phyloP scores from a whole-genome alignment of 768 basidiomycete species.

The Trametes meyenii region DNA sequence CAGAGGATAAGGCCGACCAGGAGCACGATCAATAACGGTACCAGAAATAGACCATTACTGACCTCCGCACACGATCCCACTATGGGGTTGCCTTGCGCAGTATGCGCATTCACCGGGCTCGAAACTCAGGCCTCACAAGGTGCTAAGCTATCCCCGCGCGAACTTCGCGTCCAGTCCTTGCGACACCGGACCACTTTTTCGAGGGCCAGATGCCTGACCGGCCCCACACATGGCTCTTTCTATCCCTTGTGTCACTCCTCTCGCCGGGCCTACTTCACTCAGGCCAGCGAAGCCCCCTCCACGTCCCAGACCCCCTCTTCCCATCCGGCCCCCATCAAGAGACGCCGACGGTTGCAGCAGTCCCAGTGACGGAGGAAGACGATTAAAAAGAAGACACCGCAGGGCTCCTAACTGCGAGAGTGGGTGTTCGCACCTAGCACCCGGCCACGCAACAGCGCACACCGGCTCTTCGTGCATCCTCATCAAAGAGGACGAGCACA shows the following conservation, averaged over 20 bases:
- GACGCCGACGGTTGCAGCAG: neutral
- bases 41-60: too few relatives aligned
- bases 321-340: neutral
- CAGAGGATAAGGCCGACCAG: too few relatives aligned
- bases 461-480: constrained; percentile 10
- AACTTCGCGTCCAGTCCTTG: constrained; percentile 58
- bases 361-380: constrained; percentile 21
- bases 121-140: too few relatives aligned
- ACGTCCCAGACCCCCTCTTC: neutral
- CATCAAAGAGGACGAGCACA: constrained; percentile 28
- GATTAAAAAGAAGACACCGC: constrained; percentile 39
- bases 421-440: constrained; percentile 27
- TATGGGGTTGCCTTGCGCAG: too few relatives aligned
- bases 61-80: too few relatives aligned
- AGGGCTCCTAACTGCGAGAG: constrained; percentile 36
- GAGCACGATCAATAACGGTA: too few relatives aligned
- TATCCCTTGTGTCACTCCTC: constrained; percentile 26
- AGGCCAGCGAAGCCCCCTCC: neutral
- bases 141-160: constrained; percentile 70
- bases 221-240: constrained; percentile 34
- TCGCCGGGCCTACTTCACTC: constrained; percentile 17
- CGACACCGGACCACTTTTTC: constrained; percentile 50
- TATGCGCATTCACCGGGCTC: too few relatives aligned
- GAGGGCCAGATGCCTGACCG: constrained; percentile 57
- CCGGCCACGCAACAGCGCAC: constrained; percentile 39